Percentiles rank a stretch among this genome's conserved stretches.
Evolutionary conservation across 768 basidiomycete species (phyloP).

Genomic region (Suillus paluster): DNA sequence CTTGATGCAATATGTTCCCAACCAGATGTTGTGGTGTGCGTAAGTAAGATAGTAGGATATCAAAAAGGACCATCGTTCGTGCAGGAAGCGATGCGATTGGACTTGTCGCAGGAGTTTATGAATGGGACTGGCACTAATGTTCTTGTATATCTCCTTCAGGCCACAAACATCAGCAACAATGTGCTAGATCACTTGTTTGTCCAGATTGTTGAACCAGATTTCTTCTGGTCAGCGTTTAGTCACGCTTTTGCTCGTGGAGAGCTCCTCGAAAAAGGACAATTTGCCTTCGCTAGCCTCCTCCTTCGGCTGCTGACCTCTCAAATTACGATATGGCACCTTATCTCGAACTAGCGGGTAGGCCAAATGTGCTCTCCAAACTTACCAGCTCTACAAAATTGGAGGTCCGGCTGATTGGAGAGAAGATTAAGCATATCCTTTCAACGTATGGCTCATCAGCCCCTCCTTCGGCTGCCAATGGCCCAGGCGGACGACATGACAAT

Average conservation of each 20-base stretch:
- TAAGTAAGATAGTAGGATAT: conserved; percentile 39
- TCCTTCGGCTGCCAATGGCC: conserved; percentile 31
- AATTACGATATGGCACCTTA: conserved; percentile 35
- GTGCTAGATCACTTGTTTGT: conserved; percentile 41
- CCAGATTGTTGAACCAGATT: conserved; percentile 46
- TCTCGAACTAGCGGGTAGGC: conserved; percentile 37
- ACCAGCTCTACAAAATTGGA: conserved; percentile 23
- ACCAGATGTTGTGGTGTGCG: conserved; percentile 35
- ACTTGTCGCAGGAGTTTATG: conserved; percentile 39
- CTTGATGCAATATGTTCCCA: conserved; percentile 48
- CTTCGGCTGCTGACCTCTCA: conserved; percentile 45
- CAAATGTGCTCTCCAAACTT: conserved; percentile 23
- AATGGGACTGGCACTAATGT: conserved; percentile 41
- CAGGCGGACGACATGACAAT: conserved; percentile 69
- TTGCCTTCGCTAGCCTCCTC: conserved; percentile 50
- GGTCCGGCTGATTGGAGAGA: conserved; percentile 34
- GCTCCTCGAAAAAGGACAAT: conserved; percentile 37
- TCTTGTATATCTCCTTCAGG: conserved; percentile 40
- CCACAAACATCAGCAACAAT: conserved; percentile 43
- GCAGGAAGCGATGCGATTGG: conserved; percentile 40
- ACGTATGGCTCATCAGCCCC: conserved; percentile 22
- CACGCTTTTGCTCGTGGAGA: conserved; percentile 31
- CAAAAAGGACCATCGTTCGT: conserved; percentile 38
- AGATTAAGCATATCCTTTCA: conserved; percentile 40
- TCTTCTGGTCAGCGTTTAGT: conserved; percentile 46